Conservation (phyloP, 352 stramenopile species). For the Pilasporangium apinafurcum region DNA sequence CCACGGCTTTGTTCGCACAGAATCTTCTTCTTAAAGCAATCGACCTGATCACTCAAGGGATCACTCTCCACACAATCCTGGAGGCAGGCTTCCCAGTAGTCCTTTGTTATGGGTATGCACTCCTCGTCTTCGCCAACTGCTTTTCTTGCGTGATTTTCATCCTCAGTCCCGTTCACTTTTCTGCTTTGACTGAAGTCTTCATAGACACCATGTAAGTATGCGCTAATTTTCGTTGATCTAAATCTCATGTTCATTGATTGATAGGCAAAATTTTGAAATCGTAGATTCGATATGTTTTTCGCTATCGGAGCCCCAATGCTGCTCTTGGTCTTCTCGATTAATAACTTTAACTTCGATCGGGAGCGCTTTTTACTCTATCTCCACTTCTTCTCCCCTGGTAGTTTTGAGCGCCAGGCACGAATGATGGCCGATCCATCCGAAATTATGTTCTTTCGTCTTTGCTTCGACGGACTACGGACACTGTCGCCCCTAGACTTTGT, state of each 20-base stretch:
- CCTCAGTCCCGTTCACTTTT: conserved; percentile 10
- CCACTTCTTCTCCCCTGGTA: conserved; percentile 6
- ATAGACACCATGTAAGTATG: conserved; percentile 23
- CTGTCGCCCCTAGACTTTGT: conserved; percentile 12
- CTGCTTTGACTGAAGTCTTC: conserved; percentile 21
- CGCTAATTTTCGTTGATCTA: background rate
- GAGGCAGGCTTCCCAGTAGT: conserved; percentile 17
- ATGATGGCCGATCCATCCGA: conserved; percentile 23
- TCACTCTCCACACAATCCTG: conserved; percentile 19
- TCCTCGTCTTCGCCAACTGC: conserved; percentile 16
- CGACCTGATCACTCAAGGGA: conserved; percentile 17
- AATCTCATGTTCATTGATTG: background rate
- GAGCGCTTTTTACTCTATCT: conserved; percentile 14
- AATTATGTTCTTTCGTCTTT: conserved; percentile 18
- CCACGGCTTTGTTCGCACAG: too few species aligned
- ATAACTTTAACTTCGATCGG: conserved; percentile 25
- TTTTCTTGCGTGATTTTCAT: conserved; percentile 17
- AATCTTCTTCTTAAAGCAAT: conserved; percentile 24
- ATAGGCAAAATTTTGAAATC: background rate
- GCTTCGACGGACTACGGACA: conserved; percentile 22
- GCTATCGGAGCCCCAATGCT: conserved; percentile 25
- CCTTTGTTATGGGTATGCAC: conserved; percentile 20
- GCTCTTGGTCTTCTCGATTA: conserved; percentile 20
- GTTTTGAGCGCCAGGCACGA: conserved; percentile 22
- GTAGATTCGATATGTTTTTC: conserved; percentile 27